Evolutionary conservation across 371 early-diverging fungal genomes (phyloP), one percentile per base, ranked within the genome.

Genomic region (Chytridium lagenaria): DNA sequence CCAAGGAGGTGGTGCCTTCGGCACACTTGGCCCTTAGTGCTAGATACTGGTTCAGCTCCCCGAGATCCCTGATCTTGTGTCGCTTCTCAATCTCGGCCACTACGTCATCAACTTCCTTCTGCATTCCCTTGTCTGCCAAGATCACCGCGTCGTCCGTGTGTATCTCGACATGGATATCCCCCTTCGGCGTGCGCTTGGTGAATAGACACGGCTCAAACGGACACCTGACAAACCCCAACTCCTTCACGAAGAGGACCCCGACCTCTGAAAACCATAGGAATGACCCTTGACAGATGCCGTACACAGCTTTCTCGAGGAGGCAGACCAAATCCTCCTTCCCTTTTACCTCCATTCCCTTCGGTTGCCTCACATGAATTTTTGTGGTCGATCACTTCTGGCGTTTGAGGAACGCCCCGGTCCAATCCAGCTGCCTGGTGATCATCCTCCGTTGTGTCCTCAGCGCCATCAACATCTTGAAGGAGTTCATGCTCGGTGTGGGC

Each of bases 221-320:
- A 34, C 52, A 66, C 2, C 36, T 61, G 66, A 16, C 22, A 22
- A 72, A 44, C 10, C 72, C 72, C 1, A 12, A n/a, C 40, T 51
- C 30, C 28, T 12, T 30, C 5, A 72, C 34, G 10, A 38, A 36
- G 37, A 34, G 33, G 33, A 12, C 28, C 55, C 66, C 55, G 51
- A 68, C 2, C 26, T 23, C 16, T 5, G 15, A 1, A 19, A 26
- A 5, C 70, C 70, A 70, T 37, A 59, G 28, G 33, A 59, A 34
- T 12, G 70, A 59, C n/a, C 37, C 70, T 44, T 70, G 70, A 22
- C 55, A 31, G n/a, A 57, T 59, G 2, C 70, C 70, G 55, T 61
- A 70, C 16, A 70, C 55, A 16, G 70, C 34, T 23, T 59, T 16
- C 22, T 57, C 33, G 3, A 70, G 61, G 22, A 31, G 12, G 16